Percentiles rank a stretch among this genome's conserved stretches.
Evolutionary conservation across 352 stramenopile species (phyloP).

Genomic region (Pythium phragmitis): DNA sequence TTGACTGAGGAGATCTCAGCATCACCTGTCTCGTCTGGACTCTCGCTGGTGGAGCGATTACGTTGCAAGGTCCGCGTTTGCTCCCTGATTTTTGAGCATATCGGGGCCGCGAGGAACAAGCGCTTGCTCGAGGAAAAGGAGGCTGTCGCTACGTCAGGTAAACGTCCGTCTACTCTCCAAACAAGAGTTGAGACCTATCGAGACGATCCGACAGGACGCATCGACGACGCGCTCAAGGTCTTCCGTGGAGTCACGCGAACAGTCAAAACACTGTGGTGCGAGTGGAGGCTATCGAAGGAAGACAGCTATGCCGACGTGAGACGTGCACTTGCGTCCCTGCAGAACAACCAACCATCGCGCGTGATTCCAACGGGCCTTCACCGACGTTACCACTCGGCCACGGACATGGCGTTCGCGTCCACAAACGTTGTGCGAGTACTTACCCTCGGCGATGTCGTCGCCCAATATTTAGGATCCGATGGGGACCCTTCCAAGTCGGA

Average conservation of each 20-base stretch:
- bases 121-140: not conserved
- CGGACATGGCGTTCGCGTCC: conserved; percentile 11
- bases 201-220: too few relatives aligned
- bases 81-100: conserved; percentile 27
- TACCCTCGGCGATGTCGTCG: conserved; percentile 1
- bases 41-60: conserved; percentile 31
- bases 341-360: not conserved
- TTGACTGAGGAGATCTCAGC: too few relatives aligned
- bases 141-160: not conserved
- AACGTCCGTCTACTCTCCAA: not conserved
- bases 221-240: not conserved
- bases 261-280: conserved; percentile 41
- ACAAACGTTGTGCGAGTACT: conserved; percentile 7
- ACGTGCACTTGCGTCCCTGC: conserved; percentile 2
- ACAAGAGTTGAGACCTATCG: not conserved
- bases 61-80: conserved; percentile 38
- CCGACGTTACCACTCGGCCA: conserved; percentile 10
- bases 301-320: conserved; percentile 26
- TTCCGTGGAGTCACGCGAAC: conserved; percentile 22
- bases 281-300: conserved; percentile 41
- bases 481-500: not conserved
- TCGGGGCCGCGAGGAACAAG: conserved; percentile 2
- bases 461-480: not conserved
- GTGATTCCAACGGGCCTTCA: conserved; percentile 3
- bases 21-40: not conserved